Conservation (phyloP, 2,329 filamentous ascomycete species). For the Bimuria novae-zelandiae region DNA sequence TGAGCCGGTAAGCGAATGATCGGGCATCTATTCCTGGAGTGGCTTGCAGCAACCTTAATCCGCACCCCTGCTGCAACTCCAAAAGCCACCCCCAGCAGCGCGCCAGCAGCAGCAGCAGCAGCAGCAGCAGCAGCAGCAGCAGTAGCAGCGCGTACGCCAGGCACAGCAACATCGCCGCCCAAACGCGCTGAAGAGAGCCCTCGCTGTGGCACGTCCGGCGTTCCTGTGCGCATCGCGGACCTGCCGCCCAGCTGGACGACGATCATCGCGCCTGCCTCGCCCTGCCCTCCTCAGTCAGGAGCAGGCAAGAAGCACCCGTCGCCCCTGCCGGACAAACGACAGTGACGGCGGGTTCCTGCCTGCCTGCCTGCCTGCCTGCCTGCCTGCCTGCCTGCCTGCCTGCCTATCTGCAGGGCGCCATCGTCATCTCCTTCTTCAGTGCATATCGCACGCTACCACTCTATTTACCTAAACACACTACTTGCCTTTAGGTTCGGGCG, state of each 20-base stretch:
- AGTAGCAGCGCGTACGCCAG: constrained; percentile 17
- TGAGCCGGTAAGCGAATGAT: constrained; percentile 38
- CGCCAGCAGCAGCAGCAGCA: neutral
- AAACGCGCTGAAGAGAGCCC: too few species aligned
- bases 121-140: neutral
- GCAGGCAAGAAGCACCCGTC: neutral
- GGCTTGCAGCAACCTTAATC: constrained; percentile 47
- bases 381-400: too few species aligned
- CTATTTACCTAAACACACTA: too few species aligned
- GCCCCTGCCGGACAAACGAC: constrained; percentile 8
- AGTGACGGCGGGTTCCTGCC: constrained; percentile 6
- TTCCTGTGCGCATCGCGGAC: neutral
- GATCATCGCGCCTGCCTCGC: constrained; percentile 12
- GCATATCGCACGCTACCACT: too few species aligned
- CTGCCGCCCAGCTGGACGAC: neutral
- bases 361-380: neutral
- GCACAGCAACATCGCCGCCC: too few species aligned
- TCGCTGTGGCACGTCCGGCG: constrained; percentile 8
- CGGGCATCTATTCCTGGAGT: constrained; percentile 45
- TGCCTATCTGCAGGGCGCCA: neutral
- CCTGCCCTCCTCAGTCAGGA: constrained; percentile 7
- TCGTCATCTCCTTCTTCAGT: neutral
- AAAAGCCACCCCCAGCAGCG: constrained; percentile 32
- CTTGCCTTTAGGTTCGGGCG: too few species aligned
- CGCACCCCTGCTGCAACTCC: constrained; percentile 33